Percentiles rank a stretch among this genome's conserved stretches.
Evolutionary conservation across 2,329 filamentous ascomycete species (phyloP).

Genomic region (Shiraia sp.): DNA sequence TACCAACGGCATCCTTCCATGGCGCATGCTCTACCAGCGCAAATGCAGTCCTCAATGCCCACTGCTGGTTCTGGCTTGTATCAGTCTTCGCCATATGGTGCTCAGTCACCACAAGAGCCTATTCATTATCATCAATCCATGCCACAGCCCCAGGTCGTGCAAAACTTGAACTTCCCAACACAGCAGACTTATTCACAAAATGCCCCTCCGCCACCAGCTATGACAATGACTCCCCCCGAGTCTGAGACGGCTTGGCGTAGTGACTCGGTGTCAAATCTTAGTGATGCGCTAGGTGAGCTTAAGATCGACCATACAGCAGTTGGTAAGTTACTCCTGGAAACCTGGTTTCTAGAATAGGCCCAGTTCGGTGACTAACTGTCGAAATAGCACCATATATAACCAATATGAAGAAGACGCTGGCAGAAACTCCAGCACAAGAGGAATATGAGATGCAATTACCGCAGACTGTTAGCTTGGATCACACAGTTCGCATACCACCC

Average conservation of each 20-base stretch:
- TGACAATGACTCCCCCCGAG: constrained; percentile 45
- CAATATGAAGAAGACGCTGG: constrained; percentile 60
- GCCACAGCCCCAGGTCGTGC: constrained; percentile 36
- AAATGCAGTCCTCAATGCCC: constrained; percentile 33
- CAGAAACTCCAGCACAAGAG: constrained; percentile 66
- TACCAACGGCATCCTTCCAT: constrained; percentile 42
- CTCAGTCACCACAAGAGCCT: constrained; percentile 37
- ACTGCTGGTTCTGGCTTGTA: constrained; percentile 41
- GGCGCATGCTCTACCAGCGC: constrained; percentile 29
- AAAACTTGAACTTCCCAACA: constrained; percentile 40
- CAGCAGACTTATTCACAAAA: constrained; percentile 39
- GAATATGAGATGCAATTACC: constrained; percentile 75
- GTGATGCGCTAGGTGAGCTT: constrained; percentile 80
- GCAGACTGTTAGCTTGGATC: constrained; percentile 68
- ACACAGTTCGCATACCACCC: constrained; percentile 83
- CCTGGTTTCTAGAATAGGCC: too few species aligned
- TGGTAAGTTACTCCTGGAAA: constrained; percentile 64
- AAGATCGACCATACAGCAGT: constrained; percentile 86
- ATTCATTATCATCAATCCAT: constrained; percentile 45
- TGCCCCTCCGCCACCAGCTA: constrained; percentile 25
- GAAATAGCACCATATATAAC: constrained; percentile 85
- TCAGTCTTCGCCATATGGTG: constrained; percentile 40
- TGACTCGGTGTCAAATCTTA: constrained; percentile 64
- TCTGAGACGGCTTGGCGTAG: constrained; percentile 54
- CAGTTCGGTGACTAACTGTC: too few species aligned